Evolutionary conservation across 768 basidiomycete genomes (phyloP).

Genomic region (Leccinum longicurvipes): DNA sequence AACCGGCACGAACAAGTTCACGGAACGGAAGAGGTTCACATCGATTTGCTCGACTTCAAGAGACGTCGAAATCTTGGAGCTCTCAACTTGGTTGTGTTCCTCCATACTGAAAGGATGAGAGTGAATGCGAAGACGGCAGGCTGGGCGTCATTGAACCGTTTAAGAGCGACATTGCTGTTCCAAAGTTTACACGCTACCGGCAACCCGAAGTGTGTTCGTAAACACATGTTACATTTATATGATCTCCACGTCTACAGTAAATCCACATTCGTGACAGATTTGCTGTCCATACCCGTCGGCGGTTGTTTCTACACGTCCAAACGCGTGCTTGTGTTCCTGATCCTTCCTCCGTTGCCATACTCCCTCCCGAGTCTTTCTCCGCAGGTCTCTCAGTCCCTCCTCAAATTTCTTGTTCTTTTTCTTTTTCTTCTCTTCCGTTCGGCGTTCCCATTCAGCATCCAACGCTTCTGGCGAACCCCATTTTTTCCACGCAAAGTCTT

Average conservation of each 20-base stretch:
- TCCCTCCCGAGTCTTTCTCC: constrained; percentile 82
- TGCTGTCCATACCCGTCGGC: constrained; percentile 60
- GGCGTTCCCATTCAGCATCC: constrained; percentile 80
- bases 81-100: constrained; percentile 51
- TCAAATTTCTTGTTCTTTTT: constrained; percentile 96
- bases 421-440: constrained; percentile 78
- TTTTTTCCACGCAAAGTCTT: constrained; percentile 96
- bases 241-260: constrained; percentile 86
- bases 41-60: constrained; percentile 80
- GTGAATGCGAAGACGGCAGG: not conserved
- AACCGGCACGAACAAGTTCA: constrained; percentile 61
- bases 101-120: constrained; percentile 22
- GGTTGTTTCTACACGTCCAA: constrained; percentile 55
- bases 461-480: constrained; percentile 94
- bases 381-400: constrained; percentile 78
- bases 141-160: no score
- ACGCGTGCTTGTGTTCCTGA: constrained; percentile 84
- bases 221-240: constrained; percentile 39
- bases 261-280: constrained; percentile 86
- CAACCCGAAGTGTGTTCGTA: not conserved
- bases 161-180: not conserved
- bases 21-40: constrained; percentile 73
- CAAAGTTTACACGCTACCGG: not conserved
- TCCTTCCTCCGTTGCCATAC: constrained; percentile 87
- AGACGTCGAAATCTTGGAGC: constrained; percentile 65